Evolutionary conservation across 2,329 filamentous ascomycete genomes (phyloP), one percentile per base, ranked within the genome.

Genomic region (Bipolaris bicolor): DNA sequence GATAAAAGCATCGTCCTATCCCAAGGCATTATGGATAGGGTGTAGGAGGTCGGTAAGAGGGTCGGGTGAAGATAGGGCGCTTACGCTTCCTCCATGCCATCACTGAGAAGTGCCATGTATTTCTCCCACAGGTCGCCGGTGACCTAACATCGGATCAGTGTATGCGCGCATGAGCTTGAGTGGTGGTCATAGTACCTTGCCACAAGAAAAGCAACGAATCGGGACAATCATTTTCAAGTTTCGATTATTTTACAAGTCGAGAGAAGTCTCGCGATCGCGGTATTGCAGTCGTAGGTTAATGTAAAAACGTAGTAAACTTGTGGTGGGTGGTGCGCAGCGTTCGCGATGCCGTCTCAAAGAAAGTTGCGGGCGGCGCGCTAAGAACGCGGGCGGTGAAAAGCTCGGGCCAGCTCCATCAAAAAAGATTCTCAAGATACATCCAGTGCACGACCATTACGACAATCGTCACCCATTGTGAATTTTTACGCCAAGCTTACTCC

Each of bases 131-230:
- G 88, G 79, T 99, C 95, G 64, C 92, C 95, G 57, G 93, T 91
- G 76, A 99, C 95, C 95, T 98, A 75, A 48, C 58, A 24, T 54
- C 43, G 33, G 20, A 51, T 72, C 77, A 71, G 73, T 63, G 55
- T 56, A 52, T 52, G 61, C 54, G 58, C 60, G 49, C 56, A 44
- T 49, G 52, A 53, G 60, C 50, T 45, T 16, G 43, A 39, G 49
- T 20, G 36, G 44, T 58, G 10, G 34, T 37, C 52, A 37, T 53
- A 79, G 58, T 80, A 97, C 95, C 91, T 99, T 99, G 79, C 95
- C 95, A 79, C 95, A 99, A 57, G 95, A 98, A 81, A 99, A 99
- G 82, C 95, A 99, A 68, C 95, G 92, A 66, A 99, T 91, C 2
- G 95, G 95, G 68, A 99, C 98, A 80, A 99, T 99, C 95, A 99